Evolutionary conservation across 2,329 filamentous ascomycete species (phyloP), one percentile per base, ranked within the genome.

Genomic region (Periconia sp.): DNA sequence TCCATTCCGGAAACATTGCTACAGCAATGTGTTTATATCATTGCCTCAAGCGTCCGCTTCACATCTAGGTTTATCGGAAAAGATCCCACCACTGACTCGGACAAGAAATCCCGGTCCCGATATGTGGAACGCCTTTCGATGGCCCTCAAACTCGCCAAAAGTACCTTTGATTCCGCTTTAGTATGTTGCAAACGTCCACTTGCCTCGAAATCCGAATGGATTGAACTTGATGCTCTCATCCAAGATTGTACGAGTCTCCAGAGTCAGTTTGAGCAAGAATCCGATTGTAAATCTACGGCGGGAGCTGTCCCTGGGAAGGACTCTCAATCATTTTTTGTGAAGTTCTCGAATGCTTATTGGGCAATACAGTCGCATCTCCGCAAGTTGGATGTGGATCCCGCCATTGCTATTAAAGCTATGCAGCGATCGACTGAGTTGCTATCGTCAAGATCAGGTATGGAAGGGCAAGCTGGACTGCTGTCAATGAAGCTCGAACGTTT

Each of bases 311-410:
- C 38, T 5, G 42, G 52, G 25, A 42, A 44, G 13, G 40, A 39
- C 8, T 43, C 56, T 6, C 53, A 55, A 17, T 56, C 50, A 5
- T 59, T 56, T 21, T 75, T 81, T 43, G 78, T 86, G 48, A 88
- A 85, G 56, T 80, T 89, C 18, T 89, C 87, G 0, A 85, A 87
- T 54, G 75, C 88, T 3, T 89, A 89, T 61, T 89, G 85, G 62
- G 74, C 82, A n/a, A 75, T 81, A 34, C 83, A 83, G 57, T 69
- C 80, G 13, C 73, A 76, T 31, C 33, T 67, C 62, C 82, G 46
- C 70, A 80, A 79, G 36, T 68, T 72, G 17, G 53, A 70, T 4
- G 73, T 73, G 21, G 50, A 65, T 1, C 71, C 73, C n/a, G 73
- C 77, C 34, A 52, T 60, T 13, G 73, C 79, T 1, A 65, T 87